Base-by-base conservation (phyloP, 1,284 basidiomycete species). In the Amylostereum areolatum region DNA sequence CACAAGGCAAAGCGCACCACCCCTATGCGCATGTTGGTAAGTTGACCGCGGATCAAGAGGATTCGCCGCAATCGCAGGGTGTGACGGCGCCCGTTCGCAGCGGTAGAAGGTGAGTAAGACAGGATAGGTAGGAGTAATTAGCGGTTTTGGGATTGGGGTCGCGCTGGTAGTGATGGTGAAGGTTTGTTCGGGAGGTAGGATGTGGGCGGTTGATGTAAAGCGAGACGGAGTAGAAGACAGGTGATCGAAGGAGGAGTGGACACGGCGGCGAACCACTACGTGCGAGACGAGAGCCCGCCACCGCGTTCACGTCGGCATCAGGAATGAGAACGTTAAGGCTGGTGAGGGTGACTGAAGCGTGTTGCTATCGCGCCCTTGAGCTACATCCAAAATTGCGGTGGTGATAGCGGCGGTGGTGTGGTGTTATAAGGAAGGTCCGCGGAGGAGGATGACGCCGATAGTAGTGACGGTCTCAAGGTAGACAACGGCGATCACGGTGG, bases 71-170 rank as follows among this genome's bases (percentile, higher is more conserved):
- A 53, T 88, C 87, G 55, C 87, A 90, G 0, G 84, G 85, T 0
- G 85, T 88, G 47, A 89, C 64, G 0, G 85, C 86, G 18, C 87
- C 84, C 52, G 85, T 81, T 0, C 76, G 79, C 1, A 87, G 87
- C 1, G 84, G 74, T 34, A 72, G 81, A 69, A 89, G 87, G 61
- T 87, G 90, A 52, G 90, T 84, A 4, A 88, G 87, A 59, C 88
- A 89, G 0, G 74, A 75, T 58, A 87, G 89, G 3, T 73, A 66
- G 73, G 12, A 89, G 72, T 0, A 74, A 78, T 46, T 85, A 78
- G 2, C 49, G 54, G 5, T 43, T 8, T 35, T 8, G 33, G n/a
- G 33, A n/a, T 3, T 44, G 37, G 5, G 18, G 11, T n/a, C n/a
- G 18, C 3, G 35, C 4, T 8, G 45, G 18, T 11, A 28, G 25